Conservation (phyloP, 2,329 filamentous ascomycete species). For the Colletotrichum sp. region DNA sequence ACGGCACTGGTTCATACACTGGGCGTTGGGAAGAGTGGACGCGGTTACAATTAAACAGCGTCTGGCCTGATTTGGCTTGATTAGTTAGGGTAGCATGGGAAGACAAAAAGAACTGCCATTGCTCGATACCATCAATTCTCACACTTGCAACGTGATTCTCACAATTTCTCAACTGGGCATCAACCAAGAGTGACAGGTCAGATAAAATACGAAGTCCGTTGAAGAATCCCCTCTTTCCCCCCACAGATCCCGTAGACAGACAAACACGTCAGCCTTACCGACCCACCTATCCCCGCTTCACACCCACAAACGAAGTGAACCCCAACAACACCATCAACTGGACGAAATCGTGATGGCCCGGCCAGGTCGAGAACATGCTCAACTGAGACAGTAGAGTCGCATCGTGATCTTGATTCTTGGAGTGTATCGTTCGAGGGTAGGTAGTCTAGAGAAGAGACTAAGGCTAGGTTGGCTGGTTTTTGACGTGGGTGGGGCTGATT, state of each 20-base stretch:
- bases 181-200: neutral
- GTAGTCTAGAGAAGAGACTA: too few relatives aligned
- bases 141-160: neutral
- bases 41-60: neutral
- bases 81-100: conserved; percentile 18
- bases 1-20: neutral
- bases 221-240: neutral
- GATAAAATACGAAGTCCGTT: neutral
- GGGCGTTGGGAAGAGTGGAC: conserved; percentile 15
- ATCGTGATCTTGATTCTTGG: too few relatives aligned
- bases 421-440: too few relatives aligned
- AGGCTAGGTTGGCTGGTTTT: too few relatives aligned
- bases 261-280: neutral
- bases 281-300: neutral
- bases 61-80: conserved; percentile 7
- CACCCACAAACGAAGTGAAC: neutral
- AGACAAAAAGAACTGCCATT: conserved; percentile 9
- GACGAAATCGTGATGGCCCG: neutral
- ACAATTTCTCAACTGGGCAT: neutral
- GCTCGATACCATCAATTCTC: neutral
- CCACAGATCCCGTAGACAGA: neutral
- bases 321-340: neutral
- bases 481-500: too few relatives aligned
- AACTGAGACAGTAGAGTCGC: too few relatives aligned
- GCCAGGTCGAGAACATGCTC: too few relatives aligned